phyloP scores from a whole-genome alignment of 371 early-diverging fungal species.

The Mucor racemosus region DNA sequence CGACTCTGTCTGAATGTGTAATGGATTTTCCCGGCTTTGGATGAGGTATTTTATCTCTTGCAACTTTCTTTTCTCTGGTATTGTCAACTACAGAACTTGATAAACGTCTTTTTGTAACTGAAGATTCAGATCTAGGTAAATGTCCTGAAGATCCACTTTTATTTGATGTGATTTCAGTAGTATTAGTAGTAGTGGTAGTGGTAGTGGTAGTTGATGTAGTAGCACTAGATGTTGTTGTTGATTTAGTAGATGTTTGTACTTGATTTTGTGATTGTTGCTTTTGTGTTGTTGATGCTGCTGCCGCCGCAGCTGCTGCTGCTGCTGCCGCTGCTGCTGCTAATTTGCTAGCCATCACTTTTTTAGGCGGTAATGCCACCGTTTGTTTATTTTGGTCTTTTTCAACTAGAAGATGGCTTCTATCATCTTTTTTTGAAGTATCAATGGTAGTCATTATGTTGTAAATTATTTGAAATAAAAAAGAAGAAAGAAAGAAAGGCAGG shows the following conservation, averaged over 20 bases:
- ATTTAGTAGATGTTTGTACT: not conserved
- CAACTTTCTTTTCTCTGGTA: conserved; percentile 25
- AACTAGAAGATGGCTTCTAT: conserved; percentile 20
- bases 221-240: not conserved
- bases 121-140: not conserved
- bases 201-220: not conserved
- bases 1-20: conserved; percentile 58
- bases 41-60: conserved; percentile 7
- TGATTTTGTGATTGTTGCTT: not conserved
- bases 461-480: not conserved
- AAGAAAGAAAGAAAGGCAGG: conserved; percentile 11
- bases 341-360: conserved; percentile 35
- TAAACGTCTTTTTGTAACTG: conserved; percentile 19
- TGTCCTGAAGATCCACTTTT: not conserved
- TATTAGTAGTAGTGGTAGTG: not conserved
- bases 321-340: conserved; percentile 27
- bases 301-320: conserved; percentile 15
- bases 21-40: conserved; percentile 31
- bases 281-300: conserved; percentile 1
- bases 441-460: conserved; percentile 27
- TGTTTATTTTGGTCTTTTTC: conserved; percentile 31
- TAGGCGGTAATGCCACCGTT: conserved; percentile 27
- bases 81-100: conserved; percentile 16
- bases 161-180: not conserved
- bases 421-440: conserved; percentile 26